Conservation (phyloP, 257 asterid genomes). For the Solanum chmielewskii region DNA sequence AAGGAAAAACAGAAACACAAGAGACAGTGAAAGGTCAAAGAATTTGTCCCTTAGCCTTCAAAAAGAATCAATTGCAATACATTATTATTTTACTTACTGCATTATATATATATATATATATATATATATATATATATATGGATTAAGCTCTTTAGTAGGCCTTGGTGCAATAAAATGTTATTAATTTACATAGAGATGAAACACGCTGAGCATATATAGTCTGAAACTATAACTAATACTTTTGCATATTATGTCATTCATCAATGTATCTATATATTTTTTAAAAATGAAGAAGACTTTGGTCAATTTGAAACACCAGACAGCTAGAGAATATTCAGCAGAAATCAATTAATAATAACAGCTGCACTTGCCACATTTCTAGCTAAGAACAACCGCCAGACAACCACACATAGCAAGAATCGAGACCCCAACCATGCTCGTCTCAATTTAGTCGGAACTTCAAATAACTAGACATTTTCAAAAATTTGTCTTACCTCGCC, state of each 20-base stretch:
- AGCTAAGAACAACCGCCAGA: too few species aligned
- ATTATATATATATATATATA: not conserved
- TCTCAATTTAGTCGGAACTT: too few species aligned
- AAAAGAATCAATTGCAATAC: not conserved
- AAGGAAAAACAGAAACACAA: not conserved
- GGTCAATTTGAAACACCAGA: not conserved
- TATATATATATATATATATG: too few species aligned
- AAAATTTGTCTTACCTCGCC: too few species aligned
- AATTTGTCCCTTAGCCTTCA: not conserved
- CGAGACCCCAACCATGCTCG: too few species aligned
- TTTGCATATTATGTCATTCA: not conserved
- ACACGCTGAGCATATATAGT: not conserved
- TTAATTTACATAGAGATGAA: not conserved
- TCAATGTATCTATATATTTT: not conserved
- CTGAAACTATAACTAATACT: not conserved
- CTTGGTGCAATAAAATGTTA: not conserved
- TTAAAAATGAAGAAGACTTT: not conserved
- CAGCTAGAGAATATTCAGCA: not conserved
- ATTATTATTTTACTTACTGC: not conserved
- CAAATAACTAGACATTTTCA: too few species aligned
- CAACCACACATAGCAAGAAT: too few species aligned
- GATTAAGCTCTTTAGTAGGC: not conserved
- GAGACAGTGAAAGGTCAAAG: not conserved
- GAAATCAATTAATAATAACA: not conserved
- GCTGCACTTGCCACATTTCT: not conserved